Percentiles rank a stretch among this genome's conserved stretches.
Conservation (phyloP, 2,329 filamentous ascomycete species). For the Aureobasidium pullulans region DNA sequence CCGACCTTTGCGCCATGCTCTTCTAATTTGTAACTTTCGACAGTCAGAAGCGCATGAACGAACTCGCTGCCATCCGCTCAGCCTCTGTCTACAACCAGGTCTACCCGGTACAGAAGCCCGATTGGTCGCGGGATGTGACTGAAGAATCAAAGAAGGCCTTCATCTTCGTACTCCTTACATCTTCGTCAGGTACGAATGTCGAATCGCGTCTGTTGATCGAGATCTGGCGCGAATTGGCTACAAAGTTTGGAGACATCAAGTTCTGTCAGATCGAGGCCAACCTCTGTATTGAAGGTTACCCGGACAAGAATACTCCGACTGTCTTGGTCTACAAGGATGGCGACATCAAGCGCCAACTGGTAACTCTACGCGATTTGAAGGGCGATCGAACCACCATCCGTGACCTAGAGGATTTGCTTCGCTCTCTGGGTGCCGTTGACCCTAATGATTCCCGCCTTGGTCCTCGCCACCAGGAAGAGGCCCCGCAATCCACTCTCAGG, state of each 20-base stretch:
- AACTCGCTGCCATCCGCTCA: conserved; percentile 67
- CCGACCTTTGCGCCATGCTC: conserved; percentile 21
- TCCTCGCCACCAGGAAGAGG: conserved; percentile 53
- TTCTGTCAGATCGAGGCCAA: conserved; percentile 92
- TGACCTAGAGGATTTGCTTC: conserved; percentile 72
- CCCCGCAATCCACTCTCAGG: conserved; percentile 44
- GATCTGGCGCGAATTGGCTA: conserved; percentile 76
- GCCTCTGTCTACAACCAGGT: conserved; percentile 81
- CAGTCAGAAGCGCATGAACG: conserved; percentile 70
- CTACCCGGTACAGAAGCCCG: conserved; percentile 88
- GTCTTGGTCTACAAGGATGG: conserved; percentile 88
- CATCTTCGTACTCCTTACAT: conserved; percentile 73
- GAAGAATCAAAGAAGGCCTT: conserved; percentile 68
- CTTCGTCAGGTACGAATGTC: conserved; percentile 67
- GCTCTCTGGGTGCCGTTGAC: conserved; percentile 73
- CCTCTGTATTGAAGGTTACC: conserved; percentile 94
- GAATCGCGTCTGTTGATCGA: conserved; percentile 79
- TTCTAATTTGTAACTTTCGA: neutral
- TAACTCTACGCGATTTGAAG: conserved; percentile 75
- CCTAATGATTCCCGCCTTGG: conserved; percentile 71
- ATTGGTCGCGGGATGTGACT: conserved; percentile 86
- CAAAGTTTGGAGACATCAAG: conserved; percentile 87
- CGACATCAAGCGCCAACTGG: conserved; percentile 83
- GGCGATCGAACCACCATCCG: conserved; percentile 63
- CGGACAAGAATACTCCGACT: conserved; percentile 88